Conservation (phyloP, 306 rosid genomes). For the Gastrolobium bilobum region DNA sequence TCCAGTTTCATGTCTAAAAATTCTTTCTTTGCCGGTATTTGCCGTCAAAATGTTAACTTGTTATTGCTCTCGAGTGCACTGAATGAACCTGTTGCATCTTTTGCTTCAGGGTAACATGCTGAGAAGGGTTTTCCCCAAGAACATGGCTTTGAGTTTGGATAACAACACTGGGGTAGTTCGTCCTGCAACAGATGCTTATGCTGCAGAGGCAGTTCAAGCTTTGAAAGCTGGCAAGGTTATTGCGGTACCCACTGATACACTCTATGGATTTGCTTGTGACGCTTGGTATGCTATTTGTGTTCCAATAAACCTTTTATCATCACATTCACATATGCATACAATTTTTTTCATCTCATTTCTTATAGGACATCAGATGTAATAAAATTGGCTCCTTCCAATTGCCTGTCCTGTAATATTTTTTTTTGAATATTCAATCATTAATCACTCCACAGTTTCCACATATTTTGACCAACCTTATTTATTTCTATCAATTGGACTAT, state of each 20-base stretch:
- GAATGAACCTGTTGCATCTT: not conserved
- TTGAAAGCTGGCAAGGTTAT: constrained; percentile 77
- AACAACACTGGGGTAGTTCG: constrained; percentile 58
- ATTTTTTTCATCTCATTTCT: not conserved
- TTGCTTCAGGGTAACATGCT: constrained; percentile 47
- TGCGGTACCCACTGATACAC: constrained; percentile 91
- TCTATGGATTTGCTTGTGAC: constrained; percentile 92
- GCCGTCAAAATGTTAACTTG: not conserved
- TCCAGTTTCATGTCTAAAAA: not conserved
- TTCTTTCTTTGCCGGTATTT: not conserved
- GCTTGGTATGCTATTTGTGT: constrained; percentile 71
- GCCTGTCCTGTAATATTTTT: not conserved
- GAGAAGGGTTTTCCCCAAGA: constrained; percentile 49
- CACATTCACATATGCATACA: too few relatives aligned
- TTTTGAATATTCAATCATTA: not conserved
- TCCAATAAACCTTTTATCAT: too few relatives aligned
- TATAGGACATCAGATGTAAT: constrained; percentile 2
- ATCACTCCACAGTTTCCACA: constrained; percentile 7
- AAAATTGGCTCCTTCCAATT: constrained; percentile 14
- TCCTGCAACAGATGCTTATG: constrained; percentile 70
- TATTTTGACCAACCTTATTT: not conserved
- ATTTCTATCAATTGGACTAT: not conserved
- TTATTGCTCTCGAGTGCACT: not conserved
- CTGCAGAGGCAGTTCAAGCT: constrained; percentile 73
- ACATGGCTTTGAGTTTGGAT: constrained; percentile 62